Evolutionary conservation across 2,329 filamentous ascomycete genomes (phyloP).

Genomic region (Pezicula neosporulosa): DNA sequence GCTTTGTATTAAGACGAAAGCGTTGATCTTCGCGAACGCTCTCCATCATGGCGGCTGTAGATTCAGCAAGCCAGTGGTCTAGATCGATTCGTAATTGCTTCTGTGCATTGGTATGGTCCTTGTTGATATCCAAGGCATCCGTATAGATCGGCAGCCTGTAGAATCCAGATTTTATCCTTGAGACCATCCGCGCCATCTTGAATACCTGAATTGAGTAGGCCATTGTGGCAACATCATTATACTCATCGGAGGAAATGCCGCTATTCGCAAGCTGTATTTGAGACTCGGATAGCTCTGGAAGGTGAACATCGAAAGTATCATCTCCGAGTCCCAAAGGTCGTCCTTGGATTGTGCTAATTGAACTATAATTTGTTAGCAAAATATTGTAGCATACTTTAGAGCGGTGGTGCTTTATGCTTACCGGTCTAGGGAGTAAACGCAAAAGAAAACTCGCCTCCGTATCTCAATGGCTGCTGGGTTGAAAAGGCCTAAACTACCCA

Average conservation of each 20-base stretch:
- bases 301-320: conserved; percentile 32
- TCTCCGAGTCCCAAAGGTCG: conserved; percentile 34
- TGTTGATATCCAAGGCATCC: neutral
- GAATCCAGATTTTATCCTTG: conserved; percentile 5
- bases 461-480: conserved; percentile 9
- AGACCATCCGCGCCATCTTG: conserved; percentile 16
- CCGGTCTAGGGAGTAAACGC: conserved; percentile 33
- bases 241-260: neutral
- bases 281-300: conserved; percentile 6
- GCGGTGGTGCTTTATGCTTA: conserved; percentile 3
- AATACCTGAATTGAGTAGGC: conserved; percentile 26
- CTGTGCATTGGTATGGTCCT: neutral
- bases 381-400: neutral
- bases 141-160: conserved; percentile 8
- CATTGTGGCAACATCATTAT: conserved; percentile 10
- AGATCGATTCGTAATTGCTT: neutral
- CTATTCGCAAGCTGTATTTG: conserved; percentile 7
- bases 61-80: conserved; percentile 2
- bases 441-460: conserved; percentile 26
- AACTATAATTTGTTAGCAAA: conserved; percentile 16
- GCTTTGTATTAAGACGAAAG: conserved; percentile 22
- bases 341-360: conserved; percentile 34
- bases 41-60: neutral
- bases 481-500: conserved; percentile 10
- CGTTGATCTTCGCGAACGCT: conserved; percentile 9